A percentile compares a stretch with the other conserved stretches of the same genome.
Conservation (phyloP, 306 rosid species). For the Trichosanthes cucumerina region DNA sequence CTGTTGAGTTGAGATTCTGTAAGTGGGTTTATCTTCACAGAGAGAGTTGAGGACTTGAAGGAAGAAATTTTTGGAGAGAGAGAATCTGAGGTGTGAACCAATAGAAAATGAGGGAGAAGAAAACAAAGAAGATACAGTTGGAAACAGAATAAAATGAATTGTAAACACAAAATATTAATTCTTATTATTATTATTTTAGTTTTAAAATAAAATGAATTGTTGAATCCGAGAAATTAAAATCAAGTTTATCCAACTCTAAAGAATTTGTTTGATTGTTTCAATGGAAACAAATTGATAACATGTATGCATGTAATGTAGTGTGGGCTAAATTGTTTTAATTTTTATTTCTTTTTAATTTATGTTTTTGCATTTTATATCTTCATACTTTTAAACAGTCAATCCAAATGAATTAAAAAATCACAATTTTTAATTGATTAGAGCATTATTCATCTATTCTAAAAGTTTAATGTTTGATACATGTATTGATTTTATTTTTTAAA, state of each 20-base stretch:
- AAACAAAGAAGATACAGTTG: conserved; percentile 7
- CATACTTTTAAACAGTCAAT: no score
- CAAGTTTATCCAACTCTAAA: neutral
- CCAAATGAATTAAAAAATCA: no score
- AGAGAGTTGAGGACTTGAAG: neutral
- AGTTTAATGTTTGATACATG: no score
- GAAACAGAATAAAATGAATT: conserved; percentile 10
- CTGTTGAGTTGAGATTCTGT: neutral
- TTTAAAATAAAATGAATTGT: neutral
- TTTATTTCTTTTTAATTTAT: neutral
- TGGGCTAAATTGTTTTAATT: neutral
- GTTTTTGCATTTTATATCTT: no score
- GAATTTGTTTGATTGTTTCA: neutral
- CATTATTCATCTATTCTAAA: no score
- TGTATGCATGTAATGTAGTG: neutral
- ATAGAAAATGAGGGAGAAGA: conserved; percentile 8
- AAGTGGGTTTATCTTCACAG: neutral
- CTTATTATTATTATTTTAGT: neutral
- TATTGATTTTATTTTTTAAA: no score
- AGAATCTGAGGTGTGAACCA: neutral
- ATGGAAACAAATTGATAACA: neutral
- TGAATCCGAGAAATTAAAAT: neutral
- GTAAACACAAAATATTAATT: neutral
- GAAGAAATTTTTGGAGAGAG: conserved; percentile 1
- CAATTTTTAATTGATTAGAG: no score